Base-by-base conservation (phyloP, 345 rosid species). In the Boechera stricta region DNA sequence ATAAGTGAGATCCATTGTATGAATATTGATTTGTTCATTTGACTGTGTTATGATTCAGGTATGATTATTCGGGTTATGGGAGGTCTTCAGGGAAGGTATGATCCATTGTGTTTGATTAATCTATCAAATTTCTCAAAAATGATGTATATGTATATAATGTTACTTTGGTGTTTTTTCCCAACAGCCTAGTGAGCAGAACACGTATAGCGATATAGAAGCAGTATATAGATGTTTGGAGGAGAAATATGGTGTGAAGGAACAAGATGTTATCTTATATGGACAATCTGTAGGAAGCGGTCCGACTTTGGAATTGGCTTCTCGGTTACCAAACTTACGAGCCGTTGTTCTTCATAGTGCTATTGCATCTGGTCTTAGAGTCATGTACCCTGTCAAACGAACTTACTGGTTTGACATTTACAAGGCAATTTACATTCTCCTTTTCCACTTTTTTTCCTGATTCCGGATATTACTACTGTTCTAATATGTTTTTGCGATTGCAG, bases 201-300 rank as follows among this genome's bases (percentile, higher is more conserved):
- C 97, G 1, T 94, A 89, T 77, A 75, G 78, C 55, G 98, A 94
- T 79, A 88, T 94, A 67, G 95, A 92, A 78, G 95, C 97, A 21
- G 93, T 79, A n/a, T 92, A 89, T 83, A 86, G 87, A 82, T 94
- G 92, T 72, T 91, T 92, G 59, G 87, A 80, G 59, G 91, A 92
- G 68, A 86, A 79, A 74, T 94, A 92, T 52, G 93, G 90, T 47
- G 89, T 82, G 16, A 90, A 88, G 82, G 88, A 94, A 82, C 93
- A 92, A 81, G 88, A 92, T 83, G 86, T 89, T 42, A 86, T 94
- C 74, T 85, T 94, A 73, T 94, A 94, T 49, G 98, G 98, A 36
- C 97, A 93, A 71, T 93, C 98, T 7, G 94, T 94, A 41, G 97
- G 97, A 52, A 94, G 97, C 71, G 98, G 98, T 24, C 97, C 98